These are phyloP conservation scores for Omphalea diandra DNA, from an alignment of 441 rosid species.

Conservation along the genomic window DNA sequence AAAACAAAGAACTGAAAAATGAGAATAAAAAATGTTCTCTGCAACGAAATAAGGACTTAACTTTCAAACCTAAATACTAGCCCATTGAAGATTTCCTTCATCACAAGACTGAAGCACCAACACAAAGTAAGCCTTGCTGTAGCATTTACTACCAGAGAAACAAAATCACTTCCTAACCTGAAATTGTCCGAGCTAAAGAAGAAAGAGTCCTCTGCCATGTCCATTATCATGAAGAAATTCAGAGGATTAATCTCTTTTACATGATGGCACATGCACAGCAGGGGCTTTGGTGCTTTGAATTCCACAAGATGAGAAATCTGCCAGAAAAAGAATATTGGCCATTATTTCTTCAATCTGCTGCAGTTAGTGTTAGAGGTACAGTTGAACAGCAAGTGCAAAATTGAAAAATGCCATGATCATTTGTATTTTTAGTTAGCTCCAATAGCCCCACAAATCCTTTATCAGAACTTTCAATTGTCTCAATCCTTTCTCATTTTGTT, in stretches of 20 bases:
- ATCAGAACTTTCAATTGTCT: too few relatives aligned
- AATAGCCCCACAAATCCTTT: background rate
- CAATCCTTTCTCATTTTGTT: background rate
- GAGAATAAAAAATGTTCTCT: too few relatives aligned
- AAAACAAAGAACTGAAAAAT: too few relatives aligned
- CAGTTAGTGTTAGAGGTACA: background rate
- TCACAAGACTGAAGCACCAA: background rate
- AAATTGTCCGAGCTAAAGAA: constrained; percentile 70
- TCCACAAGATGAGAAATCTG: constrained; percentile 71
- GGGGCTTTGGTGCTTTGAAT: constrained; percentile 49
- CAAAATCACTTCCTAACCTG: constrained; percentile 52
- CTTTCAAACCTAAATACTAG: background rate
- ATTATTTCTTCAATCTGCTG: background rate
- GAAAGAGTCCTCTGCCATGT: constrained; percentile 55
- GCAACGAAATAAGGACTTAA: too few relatives aligned
- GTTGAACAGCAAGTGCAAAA: background rate
- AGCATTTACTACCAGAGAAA: background rate
- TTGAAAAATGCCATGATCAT: background rate
- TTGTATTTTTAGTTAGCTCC: background rate
- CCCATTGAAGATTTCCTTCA: too few relatives aligned
- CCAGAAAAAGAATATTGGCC: constrained; percentile 15
- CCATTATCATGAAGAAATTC: constrained; percentile 61
- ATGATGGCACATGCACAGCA: constrained; percentile 40
- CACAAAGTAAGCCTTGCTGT: background rate
- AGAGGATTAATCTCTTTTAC: constrained; percentile 56